Evolutionary conservation across 371 early-diverging fungal genomes (phyloP).

Genomic region (Mucor mucedo): DNA sequence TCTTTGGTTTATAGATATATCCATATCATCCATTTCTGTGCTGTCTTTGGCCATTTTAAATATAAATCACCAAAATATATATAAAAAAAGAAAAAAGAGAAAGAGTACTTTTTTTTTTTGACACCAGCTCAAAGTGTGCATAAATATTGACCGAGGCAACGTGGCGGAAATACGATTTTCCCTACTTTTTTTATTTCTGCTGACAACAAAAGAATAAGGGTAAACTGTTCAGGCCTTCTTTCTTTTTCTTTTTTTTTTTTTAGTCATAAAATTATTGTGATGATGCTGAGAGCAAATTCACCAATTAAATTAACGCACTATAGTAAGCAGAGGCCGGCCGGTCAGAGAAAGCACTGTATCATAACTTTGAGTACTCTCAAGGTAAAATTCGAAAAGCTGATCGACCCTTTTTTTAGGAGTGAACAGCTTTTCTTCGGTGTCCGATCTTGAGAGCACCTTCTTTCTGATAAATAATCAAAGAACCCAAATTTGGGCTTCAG

Average conservation of each 20-base stretch:
- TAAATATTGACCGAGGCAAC: not conserved
- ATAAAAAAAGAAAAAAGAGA: not conserved
- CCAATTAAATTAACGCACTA: too few relatives aligned
- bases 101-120: not conserved
- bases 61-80: not conserved
- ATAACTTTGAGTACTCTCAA: too few relatives aligned
- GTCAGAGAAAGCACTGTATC: too few relatives aligned
- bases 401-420: too few relatives aligned
- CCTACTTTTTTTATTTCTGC: not conserved
- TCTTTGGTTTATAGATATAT: not conserved
- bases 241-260: not conserved
- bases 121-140: constrained; percentile 6
- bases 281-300: too few relatives aligned
- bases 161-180: constrained; percentile 5
- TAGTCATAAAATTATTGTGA: too few relatives aligned
- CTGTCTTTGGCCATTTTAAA: not conserved
- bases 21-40: constrained; percentile 1
- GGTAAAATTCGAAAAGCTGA: too few relatives aligned
- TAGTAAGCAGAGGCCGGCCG: too few relatives aligned
- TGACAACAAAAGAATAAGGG: not conserved
- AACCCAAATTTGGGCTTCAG: too few relatives aligned
- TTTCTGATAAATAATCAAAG: too few relatives aligned
- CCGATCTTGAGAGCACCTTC: too few relatives aligned
- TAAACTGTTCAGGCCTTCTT: not conserved
- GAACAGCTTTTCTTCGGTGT: too few relatives aligned